These are phyloP conservation scores for Aspergillus sp. DNA, from an alignment of 2,329 filamentous ascomycete genomes.

Conservation along the genomic window DNA sequence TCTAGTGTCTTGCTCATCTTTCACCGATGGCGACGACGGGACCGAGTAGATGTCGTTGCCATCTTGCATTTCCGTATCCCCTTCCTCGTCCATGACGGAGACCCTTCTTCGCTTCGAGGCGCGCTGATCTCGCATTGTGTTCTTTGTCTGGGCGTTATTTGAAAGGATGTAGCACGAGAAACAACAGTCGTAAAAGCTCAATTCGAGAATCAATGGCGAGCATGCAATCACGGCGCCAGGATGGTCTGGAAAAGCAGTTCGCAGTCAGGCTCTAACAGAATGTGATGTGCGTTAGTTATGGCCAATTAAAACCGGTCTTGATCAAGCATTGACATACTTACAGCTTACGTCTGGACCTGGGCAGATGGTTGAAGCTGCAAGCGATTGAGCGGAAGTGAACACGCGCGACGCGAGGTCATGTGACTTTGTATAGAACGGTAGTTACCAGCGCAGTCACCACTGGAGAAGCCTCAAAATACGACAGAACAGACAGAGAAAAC, in stretches of 20 bases:
- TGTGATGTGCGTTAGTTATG: too few relatives aligned
- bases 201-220: background rate
- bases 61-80: constrained; percentile 23
- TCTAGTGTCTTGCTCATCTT: constrained; percentile 7
- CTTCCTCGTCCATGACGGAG: constrained; percentile 24
- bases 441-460: too few relatives aligned
- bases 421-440: constrained; percentile 6
- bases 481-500: too few relatives aligned
- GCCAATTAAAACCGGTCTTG: background rate
- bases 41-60: constrained; percentile 8
- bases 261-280: too few relatives aligned
- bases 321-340: background rate
- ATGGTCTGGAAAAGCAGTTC: too few relatives aligned
- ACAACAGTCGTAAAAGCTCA: background rate
- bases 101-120: constrained; percentile 30
- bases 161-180: background rate
- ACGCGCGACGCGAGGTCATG: constrained; percentile 26
- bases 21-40: constrained; percentile 9
- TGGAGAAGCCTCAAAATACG: too few relatives aligned
- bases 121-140: constrained; percentile 26
- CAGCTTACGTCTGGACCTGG: background rate
- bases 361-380: background rate
- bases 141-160: background rate
- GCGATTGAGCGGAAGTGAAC: background rate
- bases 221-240: background rate